Percentiles rank a stretch among this genome's conserved stretches.
phyloP scores from a whole-genome alignment of 768 basidiomycete species.

The Asterophora lycoperdoides region DNA sequence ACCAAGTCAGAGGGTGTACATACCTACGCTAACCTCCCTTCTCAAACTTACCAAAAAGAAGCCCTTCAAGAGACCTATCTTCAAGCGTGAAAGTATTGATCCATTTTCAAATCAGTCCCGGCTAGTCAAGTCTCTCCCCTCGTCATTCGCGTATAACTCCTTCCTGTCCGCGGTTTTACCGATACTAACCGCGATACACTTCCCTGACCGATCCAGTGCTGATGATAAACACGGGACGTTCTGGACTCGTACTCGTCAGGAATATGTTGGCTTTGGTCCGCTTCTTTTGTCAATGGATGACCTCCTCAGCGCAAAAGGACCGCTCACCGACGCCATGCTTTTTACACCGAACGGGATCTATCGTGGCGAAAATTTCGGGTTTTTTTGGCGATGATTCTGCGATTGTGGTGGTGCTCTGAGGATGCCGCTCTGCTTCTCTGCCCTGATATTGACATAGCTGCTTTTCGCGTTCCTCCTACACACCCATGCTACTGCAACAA shows the following conservation, averaged over 20 bases:
- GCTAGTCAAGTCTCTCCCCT: background rate
- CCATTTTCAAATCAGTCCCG: background rate
- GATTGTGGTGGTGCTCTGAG: too few species aligned
- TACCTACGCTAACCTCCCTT: background rate
- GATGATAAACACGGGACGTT: background rate
- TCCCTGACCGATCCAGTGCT: background rate
- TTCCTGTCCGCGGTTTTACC: background rate
- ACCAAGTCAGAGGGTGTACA: too few species aligned
- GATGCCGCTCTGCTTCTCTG: too few species aligned
- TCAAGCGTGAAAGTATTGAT: background rate
- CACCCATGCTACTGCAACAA: too few species aligned
- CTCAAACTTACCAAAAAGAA: background rate
- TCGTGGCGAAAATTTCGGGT: conserved; percentile 10
- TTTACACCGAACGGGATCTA: conserved; percentile 7
- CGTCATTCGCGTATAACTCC: background rate
- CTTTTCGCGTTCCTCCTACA: too few species aligned
- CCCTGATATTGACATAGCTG: too few species aligned
- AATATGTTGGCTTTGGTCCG: conserved; percentile 6
- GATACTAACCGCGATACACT: background rate
- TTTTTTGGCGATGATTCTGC: background rate
- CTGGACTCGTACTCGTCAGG: conserved; percentile 12
- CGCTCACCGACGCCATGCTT: conserved; percentile 1
- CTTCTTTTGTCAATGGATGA: conserved; percentile 9
- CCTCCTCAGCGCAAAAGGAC: conserved; percentile 1
- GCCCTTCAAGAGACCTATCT: background rate